These are phyloP conservation scores for Chaetoscypha palmicola DNA, from an alignment of 2,329 filamentous ascomycete species.

Conservation along the genomic window DNA sequence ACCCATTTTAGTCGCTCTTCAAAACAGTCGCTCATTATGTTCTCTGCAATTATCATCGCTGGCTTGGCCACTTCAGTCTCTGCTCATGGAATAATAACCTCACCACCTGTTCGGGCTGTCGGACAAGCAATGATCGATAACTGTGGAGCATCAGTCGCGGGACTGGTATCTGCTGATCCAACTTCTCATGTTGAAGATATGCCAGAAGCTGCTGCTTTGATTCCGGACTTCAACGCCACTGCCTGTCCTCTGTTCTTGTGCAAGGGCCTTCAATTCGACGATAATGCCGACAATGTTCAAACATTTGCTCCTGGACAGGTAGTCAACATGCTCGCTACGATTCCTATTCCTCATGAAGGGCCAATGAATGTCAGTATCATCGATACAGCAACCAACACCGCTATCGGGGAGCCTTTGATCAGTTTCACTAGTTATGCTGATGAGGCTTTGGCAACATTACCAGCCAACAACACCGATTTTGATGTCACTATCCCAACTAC, in stretches of 20 bases:
- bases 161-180: conserved; percentile 19
- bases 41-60: conserved; percentile 1
- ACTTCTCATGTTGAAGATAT: conserved; percentile 30
- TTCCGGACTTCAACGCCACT: conserved; percentile 17
- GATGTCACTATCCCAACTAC: conserved; percentile 45
- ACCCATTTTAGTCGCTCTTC: background rate
- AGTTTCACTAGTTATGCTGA: conserved; percentile 45
- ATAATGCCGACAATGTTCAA: conserved; percentile 39
- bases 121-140: conserved; percentile 37
- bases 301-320: conserved; percentile 37
- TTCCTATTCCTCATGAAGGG: conserved; percentile 45
- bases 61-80: conserved; percentile 28
- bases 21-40: background rate
- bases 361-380: conserved; percentile 49
- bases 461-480: conserved; percentile 42
- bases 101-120: conserved; percentile 34
- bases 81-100: conserved; percentile 39
- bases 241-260: conserved; percentile 40
- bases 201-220: conserved; percentile 32
- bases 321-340: conserved; percentile 35
- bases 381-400: conserved; percentile 39
- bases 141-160: conserved; percentile 38
- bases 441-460: conserved; percentile 35
- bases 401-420: conserved; percentile 42
- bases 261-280: conserved; percentile 39